Base-by-base conservation (phyloP, 2,329 filamentous ascomycete genomes). In the Coniochaeta sp. region DNA sequence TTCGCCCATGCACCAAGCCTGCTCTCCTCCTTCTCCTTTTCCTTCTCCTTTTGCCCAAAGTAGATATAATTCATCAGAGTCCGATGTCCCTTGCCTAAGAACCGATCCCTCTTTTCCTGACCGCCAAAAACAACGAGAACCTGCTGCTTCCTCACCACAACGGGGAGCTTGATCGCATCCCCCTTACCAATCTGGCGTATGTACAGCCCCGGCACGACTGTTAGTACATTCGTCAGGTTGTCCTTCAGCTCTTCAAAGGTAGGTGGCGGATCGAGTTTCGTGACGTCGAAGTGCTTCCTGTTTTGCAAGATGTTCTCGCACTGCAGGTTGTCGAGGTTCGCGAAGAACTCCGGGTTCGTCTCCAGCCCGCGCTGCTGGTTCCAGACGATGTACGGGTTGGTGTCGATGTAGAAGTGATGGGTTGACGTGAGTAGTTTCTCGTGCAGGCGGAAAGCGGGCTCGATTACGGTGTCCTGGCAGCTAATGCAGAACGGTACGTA, bases 351-450 rank as follows among this genome's bases (percentile, higher is more conserved):
- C 4, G 61, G 57, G 6, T 60, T 67, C 30, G 52, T 58, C 27
- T 56, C 57, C 42, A 66, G 54, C 8, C 58, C 57, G 13, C 60
- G 57, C 6, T 57, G 56, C 0, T 52, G 27, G 4, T 57, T 57
- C 55, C 61, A 63, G 6, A 59, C 35, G 18, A 66, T 59, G 52
- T 63, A 66, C 0, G 61, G 55, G 51, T 68, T 63, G 35, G 67
- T 60, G 45, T 66, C 64, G 12, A 70, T 61, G 40, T 68, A 66
- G 53, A 70, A 72, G 38, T 68, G 61, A 49, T 69, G 61, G 0
- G 66, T 69, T 24, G 69, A 70, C 8, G 67, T 63, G 20, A 67
- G 59, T 24, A 72, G 56, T 56, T 70, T 70, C 55, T 73, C 68
- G 28, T 71, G 66, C 1, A 72, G 60, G 10, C 49, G 52, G 57